Evolutionary conservation across 2,329 filamentous ascomycete species (phyloP), one percentile per base, ranked within the genome.

Genomic region (Cytospora piceicola): DNA sequence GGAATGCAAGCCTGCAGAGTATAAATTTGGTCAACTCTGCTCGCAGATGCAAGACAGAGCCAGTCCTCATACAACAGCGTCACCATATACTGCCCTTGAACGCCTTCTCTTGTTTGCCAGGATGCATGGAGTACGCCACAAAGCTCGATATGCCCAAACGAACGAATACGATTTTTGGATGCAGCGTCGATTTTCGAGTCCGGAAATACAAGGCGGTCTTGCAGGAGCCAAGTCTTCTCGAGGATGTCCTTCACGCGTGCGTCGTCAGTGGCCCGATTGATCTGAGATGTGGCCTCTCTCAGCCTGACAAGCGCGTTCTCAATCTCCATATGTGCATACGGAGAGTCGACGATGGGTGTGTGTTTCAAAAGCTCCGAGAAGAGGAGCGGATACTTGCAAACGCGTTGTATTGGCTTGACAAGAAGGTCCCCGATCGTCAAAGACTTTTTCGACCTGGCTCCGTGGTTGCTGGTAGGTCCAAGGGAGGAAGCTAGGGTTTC

Each of bases 391-490:
- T 98, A 98, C 78, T 91, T 93, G 80, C 93, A 96, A 27, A 97
- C 86, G 63, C 94, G 86, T 77, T 99, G 94, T 24, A 97, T 94
- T 0, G 94, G 95, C 92, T 98, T 98, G 70, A 97, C 93, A 63
- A 98, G 83, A 6, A 98, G 82, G 77, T 98, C 95, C 58, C 89
- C 87, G 69, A 97, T 86, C 1, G 91, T 93, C 69, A 96, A 80
- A 2, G 92, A 90, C 73, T 93, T 96, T 72, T 86, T 92, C 34
- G 84, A 82, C 63, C 87, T 83, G 20, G 86, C 83, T 36, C 83
- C 81, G 61, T 86, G 83, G 66, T 83, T 86, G 66, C 90, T 89
- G n/a, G 86, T 82, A 0, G 93, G 90, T 20, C 87, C 85, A 29
- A 96, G 77, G 1, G 91, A 90, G 61, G 89, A 89, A 8, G 92